Conservation (phyloP, 306 rosid species). For the Trichosanthes truncata region DNA sequence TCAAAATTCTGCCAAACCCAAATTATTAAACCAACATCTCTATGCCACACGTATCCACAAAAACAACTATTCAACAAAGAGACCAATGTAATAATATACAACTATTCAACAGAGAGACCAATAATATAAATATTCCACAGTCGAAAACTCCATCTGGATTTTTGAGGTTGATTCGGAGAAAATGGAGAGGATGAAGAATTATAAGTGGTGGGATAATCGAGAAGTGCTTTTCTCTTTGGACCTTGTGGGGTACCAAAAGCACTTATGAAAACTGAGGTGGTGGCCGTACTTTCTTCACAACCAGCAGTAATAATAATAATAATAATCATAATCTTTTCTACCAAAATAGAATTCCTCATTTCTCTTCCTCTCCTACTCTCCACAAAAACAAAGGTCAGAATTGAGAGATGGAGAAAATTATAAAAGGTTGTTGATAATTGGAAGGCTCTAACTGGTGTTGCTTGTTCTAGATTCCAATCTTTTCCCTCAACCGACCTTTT, state of each 20-base stretch:
- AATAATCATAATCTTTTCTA: background rate
- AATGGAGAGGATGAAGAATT: constrained; percentile 2
- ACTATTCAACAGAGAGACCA: background rate
- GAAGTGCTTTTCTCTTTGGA: constrained; percentile 1
- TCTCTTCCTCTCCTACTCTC: background rate
- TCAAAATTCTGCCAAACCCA: no score
- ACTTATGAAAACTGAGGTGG: constrained; percentile 18
- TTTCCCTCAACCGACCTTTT: constrained; percentile 12
- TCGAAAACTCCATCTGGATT: background rate
- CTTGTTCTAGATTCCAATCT: constrained; percentile 36
- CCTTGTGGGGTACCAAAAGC: constrained; percentile 62
- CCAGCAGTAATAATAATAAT: background rate
- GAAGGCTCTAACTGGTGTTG: constrained; percentile 13
- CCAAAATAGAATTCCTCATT: background rate
- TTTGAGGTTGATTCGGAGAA: background rate
- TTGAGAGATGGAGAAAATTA: background rate
- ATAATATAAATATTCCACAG: background rate
- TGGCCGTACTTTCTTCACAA: constrained; percentile 11
- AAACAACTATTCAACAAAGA: no score
- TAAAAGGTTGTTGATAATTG: background rate
- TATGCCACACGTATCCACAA: no score
- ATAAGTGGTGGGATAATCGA: constrained; percentile 13
- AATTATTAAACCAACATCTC: no score
- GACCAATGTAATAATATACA: no score
- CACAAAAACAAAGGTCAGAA: background rate